Conservation (phyloP, 2,329 filamentous ascomycete genomes). For the Penicillium verrucosum region DNA sequence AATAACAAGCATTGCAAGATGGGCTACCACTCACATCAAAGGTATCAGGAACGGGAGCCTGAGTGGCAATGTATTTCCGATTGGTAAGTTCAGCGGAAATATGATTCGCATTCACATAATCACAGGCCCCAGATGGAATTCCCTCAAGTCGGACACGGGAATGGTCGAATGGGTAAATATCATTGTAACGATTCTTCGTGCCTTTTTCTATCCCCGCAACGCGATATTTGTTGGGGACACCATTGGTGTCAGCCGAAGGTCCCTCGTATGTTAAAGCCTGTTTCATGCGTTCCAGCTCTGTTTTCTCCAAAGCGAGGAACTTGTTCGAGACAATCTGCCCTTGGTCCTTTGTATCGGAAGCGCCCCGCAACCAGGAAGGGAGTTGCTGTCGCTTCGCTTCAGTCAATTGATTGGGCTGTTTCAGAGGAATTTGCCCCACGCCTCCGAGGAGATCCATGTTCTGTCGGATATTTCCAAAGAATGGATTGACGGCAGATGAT, state of each 20-base stretch:
- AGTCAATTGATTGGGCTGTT: slow-evolving; percentile 54
- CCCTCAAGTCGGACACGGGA: slow-evolving; percentile 76
- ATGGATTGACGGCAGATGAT: slow-evolving; percentile 71
- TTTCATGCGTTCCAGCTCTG: slow-evolving; percentile 89
- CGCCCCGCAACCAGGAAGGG: slow-evolving; percentile 73
- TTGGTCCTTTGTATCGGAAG: slow-evolving; percentile 63
- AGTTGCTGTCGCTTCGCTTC: slow-evolving; percentile 52
- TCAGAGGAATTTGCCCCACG: slow-evolving; percentile 73
- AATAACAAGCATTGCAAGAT: neutral
- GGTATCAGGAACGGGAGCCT: slow-evolving; percentile 87
- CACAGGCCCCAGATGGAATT: slow-evolving; percentile 66
- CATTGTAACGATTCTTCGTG: slow-evolving; percentile 94
- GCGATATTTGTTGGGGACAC: slow-evolving; percentile 55
- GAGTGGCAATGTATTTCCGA: slow-evolving; percentile 92
- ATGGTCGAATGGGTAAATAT: slow-evolving; percentile 95
- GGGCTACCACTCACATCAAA: slow-evolving; percentile 66
- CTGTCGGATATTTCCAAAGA: slow-evolving; percentile 94
- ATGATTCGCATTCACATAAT: slow-evolving; percentile 94
- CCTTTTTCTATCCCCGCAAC: slow-evolving; percentile 94
- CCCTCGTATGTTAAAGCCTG: slow-evolving; percentile 66
- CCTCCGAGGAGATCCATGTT: slow-evolving; percentile 94
- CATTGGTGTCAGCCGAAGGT: slow-evolving; percentile 42
- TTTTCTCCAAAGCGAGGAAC: slow-evolving; percentile 78
- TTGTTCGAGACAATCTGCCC: slow-evolving; percentile 78
- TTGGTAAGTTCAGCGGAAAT: slow-evolving; percentile 76